Evolutionary conservation across 2,329 filamentous ascomycete genomes (phyloP).

Genomic region (Ceratocystis smalleyi): DNA sequence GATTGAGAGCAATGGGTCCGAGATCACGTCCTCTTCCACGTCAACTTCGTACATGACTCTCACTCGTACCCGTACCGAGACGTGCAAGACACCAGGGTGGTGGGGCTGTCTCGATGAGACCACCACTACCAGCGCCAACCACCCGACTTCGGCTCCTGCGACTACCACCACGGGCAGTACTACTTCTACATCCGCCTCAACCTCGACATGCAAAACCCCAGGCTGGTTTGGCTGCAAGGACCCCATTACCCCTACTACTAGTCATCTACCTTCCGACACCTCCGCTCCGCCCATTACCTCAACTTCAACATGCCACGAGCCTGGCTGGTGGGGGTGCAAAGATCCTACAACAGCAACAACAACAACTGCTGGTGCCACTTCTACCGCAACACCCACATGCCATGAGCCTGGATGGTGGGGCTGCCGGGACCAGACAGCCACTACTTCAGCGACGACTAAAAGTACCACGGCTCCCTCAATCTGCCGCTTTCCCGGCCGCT

Average conservation of each 20-base stretch:
- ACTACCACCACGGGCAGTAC: constrained; percentile 21
- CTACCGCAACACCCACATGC: constrained; percentile 38
- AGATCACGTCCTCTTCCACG: constrained; percentile 47
- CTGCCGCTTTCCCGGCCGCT: constrained; percentile 33
- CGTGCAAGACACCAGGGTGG: constrained; percentile 85
- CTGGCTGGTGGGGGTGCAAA: constrained; percentile 18
- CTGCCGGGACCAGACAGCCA: constrained; percentile 36
- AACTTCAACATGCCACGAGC: constrained; percentile 18
- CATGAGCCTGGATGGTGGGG: constrained; percentile 51
- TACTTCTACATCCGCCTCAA: constrained; percentile 31
- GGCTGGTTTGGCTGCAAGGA: constrained; percentile 54
- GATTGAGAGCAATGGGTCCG: constrained; percentile 80
- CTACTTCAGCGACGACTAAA: constrained; percentile 22
- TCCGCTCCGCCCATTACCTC: constrained; percentile 21
- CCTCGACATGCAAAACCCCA: constrained; percentile 44
- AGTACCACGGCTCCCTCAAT: constrained; percentile 21
- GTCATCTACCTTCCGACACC: constrained; percentile 22
- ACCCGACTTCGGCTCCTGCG: constrained; percentile 21
- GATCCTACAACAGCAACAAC: no score
- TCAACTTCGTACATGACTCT: constrained; percentile 30
- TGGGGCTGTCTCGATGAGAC: constrained; percentile 63
- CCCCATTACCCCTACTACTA: constrained; percentile 27
- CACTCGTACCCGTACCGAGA: constrained; percentile 66
- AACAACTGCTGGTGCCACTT: constrained; percentile 26
- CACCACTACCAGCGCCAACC: constrained; percentile 28